These are phyloP conservation scores for Albatrellus ellisii DNA, from an alignment of 768 basidiomycete genomes.

Conservation along the genomic window DNA sequence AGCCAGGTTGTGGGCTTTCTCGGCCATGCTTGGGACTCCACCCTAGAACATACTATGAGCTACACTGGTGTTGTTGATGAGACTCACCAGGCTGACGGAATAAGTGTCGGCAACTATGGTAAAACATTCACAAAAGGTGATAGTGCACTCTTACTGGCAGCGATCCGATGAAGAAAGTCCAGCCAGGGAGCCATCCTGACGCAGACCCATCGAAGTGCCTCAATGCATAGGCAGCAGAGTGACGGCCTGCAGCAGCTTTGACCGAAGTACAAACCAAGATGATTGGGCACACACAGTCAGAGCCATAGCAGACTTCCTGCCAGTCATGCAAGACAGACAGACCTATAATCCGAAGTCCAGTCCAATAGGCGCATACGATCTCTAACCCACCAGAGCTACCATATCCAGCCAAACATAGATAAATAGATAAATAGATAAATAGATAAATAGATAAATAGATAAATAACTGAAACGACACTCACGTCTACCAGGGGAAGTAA, in stretches of 20 bases:
- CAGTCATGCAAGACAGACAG: slow-evolving; percentile 1
- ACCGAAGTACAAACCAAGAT: slow-evolving; percentile 42
- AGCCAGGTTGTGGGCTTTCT: slow-evolving; percentile 49
- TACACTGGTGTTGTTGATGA: no score
- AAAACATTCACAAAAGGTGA: background rate
- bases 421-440: no score
- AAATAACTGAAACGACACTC: slow-evolving; percentile 7
- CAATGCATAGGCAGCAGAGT: slow-evolving; percentile 41
- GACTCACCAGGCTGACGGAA: background rate
- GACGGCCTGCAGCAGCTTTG: slow-evolving; percentile 42
- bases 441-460: no score
- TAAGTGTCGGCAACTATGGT: background rate
- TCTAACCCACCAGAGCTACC: slow-evolving; percentile 20
- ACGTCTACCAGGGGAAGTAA: slow-evolving; percentile 39
- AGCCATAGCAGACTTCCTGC: background rate
- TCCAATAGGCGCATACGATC: slow-evolving; percentile 51
- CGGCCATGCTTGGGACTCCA: slow-evolving; percentile 50
- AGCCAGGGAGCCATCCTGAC: slow-evolving; percentile 57
- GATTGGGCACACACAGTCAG: slow-evolving; percentile 22
- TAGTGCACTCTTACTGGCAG: slow-evolving; percentile 30
- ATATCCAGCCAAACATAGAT: no score
- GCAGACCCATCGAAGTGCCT: slow-evolving; percentile 45
- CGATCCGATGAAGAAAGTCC: slow-evolving; percentile 57
- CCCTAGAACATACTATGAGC: no score
- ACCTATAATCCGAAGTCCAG: slow-evolving; percentile 42